Evolutionary conservation across 495 filamentous ascomycete species (phyloP), one percentile per base, ranked within the genome.

Genomic region (Xylaria bambusicola): DNA sequence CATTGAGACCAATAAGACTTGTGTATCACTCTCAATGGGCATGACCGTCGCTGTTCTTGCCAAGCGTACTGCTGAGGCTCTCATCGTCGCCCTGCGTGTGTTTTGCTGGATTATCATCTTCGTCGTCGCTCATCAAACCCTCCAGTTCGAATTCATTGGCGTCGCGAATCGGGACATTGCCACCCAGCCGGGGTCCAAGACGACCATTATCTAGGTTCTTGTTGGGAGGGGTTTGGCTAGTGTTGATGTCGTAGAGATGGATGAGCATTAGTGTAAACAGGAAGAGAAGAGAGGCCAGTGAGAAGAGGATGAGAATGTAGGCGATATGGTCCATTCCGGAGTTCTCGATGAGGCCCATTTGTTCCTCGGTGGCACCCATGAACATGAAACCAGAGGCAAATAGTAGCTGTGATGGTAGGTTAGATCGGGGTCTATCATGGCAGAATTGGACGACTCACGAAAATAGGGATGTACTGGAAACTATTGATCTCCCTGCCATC

Each of bases 351-450:
- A 97, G 75, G 35, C 80, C 66, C 88, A 98, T 93, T 70, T 98
- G 93, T 71, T 98, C 93, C 72, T 98, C 94, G 2, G 90, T 97
- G 23, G 95, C 94, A 50, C 90, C 88, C 92, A 97, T 95, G 79
- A 98, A 98, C 53, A 97, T 82, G 75, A 98, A 95, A 27, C 94
- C 94, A 3, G 94, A 92, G 40, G 94, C 92, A 66, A 88, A 96
- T 18, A 98, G 84, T 20, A 98, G 83, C 91, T 96, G 53, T 21
- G n/a, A 27, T 7, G 2, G 23, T 62, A 33, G 38, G 66, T 56
- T 41, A 59, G 20, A 20, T 20, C n/a, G 17, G 38, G 31, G n/a
- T n/a, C n/a, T n/a, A n/a, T 31, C 12, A 46, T 20, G 8, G 51
- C 21, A 2, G 20, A 15, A 12, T 35, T 7, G 23, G 26, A 29